Evolutionary conservation across 768 basidiomycete genomes (phyloP).

Genomic region (Tulasnella sp.): DNA sequence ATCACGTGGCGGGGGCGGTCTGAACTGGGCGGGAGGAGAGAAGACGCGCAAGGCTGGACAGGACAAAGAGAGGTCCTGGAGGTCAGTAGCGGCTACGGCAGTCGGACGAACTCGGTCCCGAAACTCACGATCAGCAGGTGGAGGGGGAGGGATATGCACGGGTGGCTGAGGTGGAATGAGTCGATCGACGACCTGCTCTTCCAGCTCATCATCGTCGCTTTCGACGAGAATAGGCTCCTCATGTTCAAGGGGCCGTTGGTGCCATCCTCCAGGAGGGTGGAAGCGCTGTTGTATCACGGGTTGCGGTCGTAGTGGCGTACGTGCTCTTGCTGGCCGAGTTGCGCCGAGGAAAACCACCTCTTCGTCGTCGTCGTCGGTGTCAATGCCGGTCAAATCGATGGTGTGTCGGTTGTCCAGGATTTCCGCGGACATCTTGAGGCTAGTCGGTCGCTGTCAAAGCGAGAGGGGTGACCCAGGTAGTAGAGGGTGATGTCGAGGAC

Average conservation of each 20-base stretch:
- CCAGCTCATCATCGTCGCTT: constrained; percentile 10
- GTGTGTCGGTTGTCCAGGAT: constrained; percentile 19
- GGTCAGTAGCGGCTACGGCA: neutral
- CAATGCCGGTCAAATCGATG: constrained; percentile 20
- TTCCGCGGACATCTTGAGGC: neutral
- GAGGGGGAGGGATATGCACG: neutral
- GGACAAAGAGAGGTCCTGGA: neutral
- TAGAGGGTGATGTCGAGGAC: neutral
- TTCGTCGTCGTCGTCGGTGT: constrained; percentile 16
- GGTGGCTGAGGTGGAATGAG: neutral
- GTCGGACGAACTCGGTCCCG: neutral
- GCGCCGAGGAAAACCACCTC: constrained; percentile 17
- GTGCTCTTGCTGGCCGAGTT: neutral
- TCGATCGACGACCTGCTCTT: constrained; percentile 5
- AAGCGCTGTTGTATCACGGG: neutral
- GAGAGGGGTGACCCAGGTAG: neutral
- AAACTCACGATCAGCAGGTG: neutral
- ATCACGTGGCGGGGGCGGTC: neutral
- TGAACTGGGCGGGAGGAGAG: constrained; percentile 28
- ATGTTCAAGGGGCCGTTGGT: neutral
- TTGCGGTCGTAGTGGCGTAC: neutral
- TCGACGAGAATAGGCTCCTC: constrained; percentile 1
- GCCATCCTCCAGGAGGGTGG: constrained; percentile 1
- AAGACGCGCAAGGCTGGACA: constrained; percentile 3
- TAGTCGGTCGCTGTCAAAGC: neutral